phyloP scores from a whole-genome alignment of 768 basidiomycete species.

The Agrocybe pediades region DNA sequence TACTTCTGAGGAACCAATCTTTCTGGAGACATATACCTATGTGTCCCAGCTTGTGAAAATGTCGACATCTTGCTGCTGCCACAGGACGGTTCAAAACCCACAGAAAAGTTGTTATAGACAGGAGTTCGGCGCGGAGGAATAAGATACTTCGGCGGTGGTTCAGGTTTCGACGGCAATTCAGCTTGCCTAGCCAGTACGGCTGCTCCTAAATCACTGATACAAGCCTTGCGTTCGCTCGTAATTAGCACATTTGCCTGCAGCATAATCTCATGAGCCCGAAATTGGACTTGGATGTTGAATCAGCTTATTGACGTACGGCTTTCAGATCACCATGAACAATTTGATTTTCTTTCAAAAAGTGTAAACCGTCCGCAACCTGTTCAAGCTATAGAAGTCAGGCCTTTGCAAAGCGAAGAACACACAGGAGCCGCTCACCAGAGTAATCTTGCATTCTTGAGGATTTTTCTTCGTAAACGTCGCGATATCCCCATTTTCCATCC shows the following conservation, averaged over 20 bases:
- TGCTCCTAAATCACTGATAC: background rate
- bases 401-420: background rate
- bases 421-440: background rate
- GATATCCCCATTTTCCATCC: background rate
- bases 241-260: background rate
- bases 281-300: background rate
- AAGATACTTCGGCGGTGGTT: background rate
- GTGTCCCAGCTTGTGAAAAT: constrained; percentile 16
- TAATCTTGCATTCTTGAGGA: background rate
- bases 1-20: constrained; percentile 13
- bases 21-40: constrained; percentile 26
- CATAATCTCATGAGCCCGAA: background rate
- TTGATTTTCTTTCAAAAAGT: constrained; percentile 22
- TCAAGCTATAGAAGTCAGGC: constrained; percentile 17
- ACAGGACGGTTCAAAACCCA: background rate
- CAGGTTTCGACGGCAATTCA: too few relatives aligned
- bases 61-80: background rate
- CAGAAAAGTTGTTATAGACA: background rate
- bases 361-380: constrained; percentile 27
- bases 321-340: constrained; percentile 42
- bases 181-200: too few relatives aligned
- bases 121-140: background rate
- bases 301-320: constrained; percentile 15
- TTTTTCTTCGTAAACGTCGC: background rate
- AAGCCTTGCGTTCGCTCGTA: background rate